phyloP scores from a whole-genome alignment of 2,329 filamentous ascomycete genomes.

The Fusarium acutatum region DNA sequence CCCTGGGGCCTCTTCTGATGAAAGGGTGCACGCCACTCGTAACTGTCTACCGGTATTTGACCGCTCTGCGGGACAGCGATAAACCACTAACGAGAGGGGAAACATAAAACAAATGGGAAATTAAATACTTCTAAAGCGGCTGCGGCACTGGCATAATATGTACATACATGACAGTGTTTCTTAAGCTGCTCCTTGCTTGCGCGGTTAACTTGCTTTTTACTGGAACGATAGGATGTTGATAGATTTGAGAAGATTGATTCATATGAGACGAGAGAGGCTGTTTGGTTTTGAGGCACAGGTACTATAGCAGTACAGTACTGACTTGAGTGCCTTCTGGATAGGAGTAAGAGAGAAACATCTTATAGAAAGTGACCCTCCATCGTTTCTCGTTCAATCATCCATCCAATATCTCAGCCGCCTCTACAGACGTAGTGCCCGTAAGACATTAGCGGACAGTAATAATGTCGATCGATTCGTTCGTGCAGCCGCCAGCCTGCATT shows the following conservation, averaged over 20 bases:
- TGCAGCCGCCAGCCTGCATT: slow-evolving; percentile 28
- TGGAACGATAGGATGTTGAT: neutral
- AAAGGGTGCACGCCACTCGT: slow-evolving; percentile 14
- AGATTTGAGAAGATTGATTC: neutral
- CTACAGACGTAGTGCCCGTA: neutral
- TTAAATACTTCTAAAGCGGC: neutral
- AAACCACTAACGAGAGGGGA: neutral
- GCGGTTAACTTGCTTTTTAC: neutral
- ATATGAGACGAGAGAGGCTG: neutral
- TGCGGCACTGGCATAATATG: slow-evolving; percentile 2
- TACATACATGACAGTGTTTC: neutral
- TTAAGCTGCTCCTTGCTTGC: neutral
- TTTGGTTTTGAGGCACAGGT: neutral
- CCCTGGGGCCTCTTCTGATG: neutral
- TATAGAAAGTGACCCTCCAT: neutral
- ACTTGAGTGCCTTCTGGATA: neutral
- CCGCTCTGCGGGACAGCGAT: neutral
- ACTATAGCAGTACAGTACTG: neutral
- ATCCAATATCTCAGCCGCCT: slow-evolving; percentile 1
- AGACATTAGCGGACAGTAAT: slow-evolving; percentile 23
- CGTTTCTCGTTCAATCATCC: neutral
- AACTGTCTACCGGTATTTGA: slow-evolving; percentile 5
- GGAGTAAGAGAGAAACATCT: neutral
- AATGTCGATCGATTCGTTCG: slow-evolving; percentile 42
- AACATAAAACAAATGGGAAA: neutral